These are phyloP conservation scores for Nothophoma quercina DNA, from an alignment of 2,329 filamentous ascomycete genomes.

Conservation along the genomic window DNA sequence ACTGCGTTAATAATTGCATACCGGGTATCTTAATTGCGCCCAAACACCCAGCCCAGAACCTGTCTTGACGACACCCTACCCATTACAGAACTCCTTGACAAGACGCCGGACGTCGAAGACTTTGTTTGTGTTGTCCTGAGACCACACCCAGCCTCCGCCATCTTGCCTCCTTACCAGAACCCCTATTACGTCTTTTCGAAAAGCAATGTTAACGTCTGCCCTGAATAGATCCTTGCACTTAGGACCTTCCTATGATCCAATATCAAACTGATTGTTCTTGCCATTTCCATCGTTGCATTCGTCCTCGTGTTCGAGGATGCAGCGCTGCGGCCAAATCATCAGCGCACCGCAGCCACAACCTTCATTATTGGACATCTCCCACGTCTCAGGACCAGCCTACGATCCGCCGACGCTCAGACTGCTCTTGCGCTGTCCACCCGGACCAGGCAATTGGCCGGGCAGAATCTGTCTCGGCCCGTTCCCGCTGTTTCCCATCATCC, in stretches of 20 bases:
- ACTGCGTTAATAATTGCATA: background rate
- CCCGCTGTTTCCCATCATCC: conserved; percentile 31
- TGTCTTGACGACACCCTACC: background rate
- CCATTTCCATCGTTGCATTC: too few species aligned
- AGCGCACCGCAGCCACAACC: background rate
- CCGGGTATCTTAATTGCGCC: conserved; percentile 17
- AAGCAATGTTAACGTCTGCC: too few species aligned
- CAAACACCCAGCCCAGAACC: background rate
- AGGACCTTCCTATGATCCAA: too few species aligned
- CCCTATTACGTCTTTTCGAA: too few species aligned
- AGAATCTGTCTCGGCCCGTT: conserved; percentile 45
- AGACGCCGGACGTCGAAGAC: too few species aligned
- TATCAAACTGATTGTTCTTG: too few species aligned
- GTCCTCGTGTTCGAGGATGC: too few species aligned
- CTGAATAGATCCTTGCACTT: too few species aligned
- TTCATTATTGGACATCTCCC: background rate
- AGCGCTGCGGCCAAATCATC: background rate
- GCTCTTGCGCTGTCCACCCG: conserved; percentile 39
- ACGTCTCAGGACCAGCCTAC: conserved; percentile 1
- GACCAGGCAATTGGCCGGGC: conserved; percentile 48
- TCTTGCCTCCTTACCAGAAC: too few species aligned
- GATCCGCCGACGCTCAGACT: conserved; percentile 38
- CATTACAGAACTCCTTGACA: too few species aligned
- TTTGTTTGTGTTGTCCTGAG: background rate
- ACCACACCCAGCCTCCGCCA: background rate